These are phyloP conservation scores for Sutorius eximius DNA, from an alignment of 1,284 basidiomycete genomes.

Conservation along the genomic window DNA sequence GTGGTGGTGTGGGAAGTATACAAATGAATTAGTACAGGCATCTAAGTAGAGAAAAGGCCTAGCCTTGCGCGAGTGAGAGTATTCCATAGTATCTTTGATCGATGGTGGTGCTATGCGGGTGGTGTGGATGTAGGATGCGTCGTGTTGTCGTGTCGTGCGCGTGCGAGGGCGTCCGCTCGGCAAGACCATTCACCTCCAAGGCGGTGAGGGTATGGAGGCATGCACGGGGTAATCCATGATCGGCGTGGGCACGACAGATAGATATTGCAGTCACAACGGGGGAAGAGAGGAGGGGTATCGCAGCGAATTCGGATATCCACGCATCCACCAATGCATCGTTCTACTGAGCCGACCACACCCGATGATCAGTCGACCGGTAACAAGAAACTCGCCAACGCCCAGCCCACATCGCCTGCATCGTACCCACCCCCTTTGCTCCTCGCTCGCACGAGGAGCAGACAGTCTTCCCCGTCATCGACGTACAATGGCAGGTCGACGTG, in stretches of 20 bases:
- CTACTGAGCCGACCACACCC: background rate
- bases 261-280: conserved; percentile 16
- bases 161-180: background rate
- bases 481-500: conserved; percentile 70
- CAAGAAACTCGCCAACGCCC: conserved; percentile 78
- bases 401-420: conserved; percentile 56
- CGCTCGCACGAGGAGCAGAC: conserved; percentile 63
- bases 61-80: conserved; percentile 1
- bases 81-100: conserved; percentile 6
- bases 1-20: conserved; percentile 1
- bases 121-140: conserved; percentile 1
- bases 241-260: conserved; percentile 8
- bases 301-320: conserved; percentile 10
- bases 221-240: background rate
- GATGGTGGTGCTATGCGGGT: background rate
- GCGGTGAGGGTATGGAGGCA: background rate
- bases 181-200: conserved; percentile 1
- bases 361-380: conserved; percentile 48
- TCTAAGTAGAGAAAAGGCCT: conserved; percentile 3
- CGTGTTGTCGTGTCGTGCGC: background rate
- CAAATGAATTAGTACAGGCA: conserved; percentile 13
- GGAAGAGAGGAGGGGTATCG: conserved; percentile 11
- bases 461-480: conserved; percentile 79
- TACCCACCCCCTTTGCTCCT: conserved; percentile 26
- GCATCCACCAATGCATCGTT: conserved; percentile 9